Percentiles rank a stretch among this genome's conserved stretches.
These are phyloP conservation scores for Remersonia thermophila DNA, from an alignment of 2,329 filamentous ascomycete species.

Conservation along the genomic window DNA sequence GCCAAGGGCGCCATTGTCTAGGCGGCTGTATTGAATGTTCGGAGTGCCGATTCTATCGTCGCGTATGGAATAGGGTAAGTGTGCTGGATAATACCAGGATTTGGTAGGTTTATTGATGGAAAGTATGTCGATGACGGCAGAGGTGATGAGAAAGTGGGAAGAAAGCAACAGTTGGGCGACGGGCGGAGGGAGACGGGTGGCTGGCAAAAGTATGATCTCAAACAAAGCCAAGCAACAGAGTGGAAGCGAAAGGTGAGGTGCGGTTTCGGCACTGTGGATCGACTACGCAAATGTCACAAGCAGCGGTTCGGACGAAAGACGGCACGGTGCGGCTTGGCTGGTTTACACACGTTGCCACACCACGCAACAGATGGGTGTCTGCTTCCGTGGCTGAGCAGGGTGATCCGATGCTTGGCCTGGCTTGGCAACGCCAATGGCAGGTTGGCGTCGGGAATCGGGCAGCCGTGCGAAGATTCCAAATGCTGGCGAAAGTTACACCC, in stretches of 20 bases:
- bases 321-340: conserved; percentile 5
- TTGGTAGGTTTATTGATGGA: not conserved
- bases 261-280: no score
- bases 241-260: no score
- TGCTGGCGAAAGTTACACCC: no score
- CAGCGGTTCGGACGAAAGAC: no score
- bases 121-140: conserved; percentile 1
- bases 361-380: conserved; percentile 4
- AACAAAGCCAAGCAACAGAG: no score
- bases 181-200: no score
- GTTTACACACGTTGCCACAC: conserved; percentile 7
- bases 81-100: not conserved
- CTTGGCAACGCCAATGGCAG: not conserved
- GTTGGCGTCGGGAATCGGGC: not conserved
- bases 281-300: no score
- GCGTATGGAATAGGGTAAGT: not conserved
- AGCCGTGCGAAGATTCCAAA: no score
- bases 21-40: no score
- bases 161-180: no score
- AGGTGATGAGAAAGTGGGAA: not conserved
- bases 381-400: conserved; percentile 9
- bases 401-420: no score
- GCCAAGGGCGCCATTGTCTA: conserved; percentile 10
- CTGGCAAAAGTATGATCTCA: no score
- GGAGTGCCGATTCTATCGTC: not conserved